A percentile compares a stretch with the other conserved stretches of the same genome.
Evolutionary conservation across 495 filamentous ascomycete species (phyloP).

Genomic region (Penicillium cataractarum): DNA sequence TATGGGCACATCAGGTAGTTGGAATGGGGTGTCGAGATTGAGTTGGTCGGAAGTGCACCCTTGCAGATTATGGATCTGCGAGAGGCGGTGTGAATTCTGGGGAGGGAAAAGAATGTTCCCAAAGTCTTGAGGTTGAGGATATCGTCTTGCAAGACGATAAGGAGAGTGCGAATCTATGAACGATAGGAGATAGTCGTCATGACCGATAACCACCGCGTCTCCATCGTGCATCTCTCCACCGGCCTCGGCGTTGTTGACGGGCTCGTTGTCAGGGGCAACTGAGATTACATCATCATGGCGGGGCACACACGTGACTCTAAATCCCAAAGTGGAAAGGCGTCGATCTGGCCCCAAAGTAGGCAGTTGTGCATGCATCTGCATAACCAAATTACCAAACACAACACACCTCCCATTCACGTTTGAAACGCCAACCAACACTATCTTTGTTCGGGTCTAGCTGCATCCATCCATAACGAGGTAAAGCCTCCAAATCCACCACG

Average conservation of each 20-base stretch:
- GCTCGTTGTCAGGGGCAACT: conserved; percentile 31
- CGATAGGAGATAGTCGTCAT: too few relatives aligned
- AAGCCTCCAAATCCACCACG: not conserved
- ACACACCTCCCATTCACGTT: not conserved
- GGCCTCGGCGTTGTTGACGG: conserved; percentile 16
- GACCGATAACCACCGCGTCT: conserved; percentile 9
- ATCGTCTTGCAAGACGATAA: not conserved
- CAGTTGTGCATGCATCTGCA: conserved; percentile 2
- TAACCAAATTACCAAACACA: not conserved
- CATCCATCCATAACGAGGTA: not conserved
- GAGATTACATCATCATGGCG: conserved; percentile 17
- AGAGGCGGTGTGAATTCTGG: conserved; percentile 24
- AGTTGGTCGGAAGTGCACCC: conserved; percentile 7
- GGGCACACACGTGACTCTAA: conserved; percentile 13
- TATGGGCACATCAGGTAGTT: conserved; percentile 11
- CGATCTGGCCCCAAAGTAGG: not conserved
- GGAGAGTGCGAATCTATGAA: not conserved
- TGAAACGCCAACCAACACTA: not conserved
- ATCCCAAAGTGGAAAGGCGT: conserved; percentile 6
- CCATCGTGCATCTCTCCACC: not conserved
- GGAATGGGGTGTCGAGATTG: conserved; percentile 4
- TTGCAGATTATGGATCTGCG: conserved; percentile 23
- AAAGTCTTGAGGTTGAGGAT: not conserved
- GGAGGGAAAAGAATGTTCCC: not conserved
- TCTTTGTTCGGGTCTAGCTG: not conserved